Percentiles rank a stretch among this genome's conserved stretches.
These are phyloP conservation scores for Ilyonectria mors-panacis DNA, from an alignment of 2,329 filamentous ascomycete genomes.

Conservation along the genomic window DNA sequence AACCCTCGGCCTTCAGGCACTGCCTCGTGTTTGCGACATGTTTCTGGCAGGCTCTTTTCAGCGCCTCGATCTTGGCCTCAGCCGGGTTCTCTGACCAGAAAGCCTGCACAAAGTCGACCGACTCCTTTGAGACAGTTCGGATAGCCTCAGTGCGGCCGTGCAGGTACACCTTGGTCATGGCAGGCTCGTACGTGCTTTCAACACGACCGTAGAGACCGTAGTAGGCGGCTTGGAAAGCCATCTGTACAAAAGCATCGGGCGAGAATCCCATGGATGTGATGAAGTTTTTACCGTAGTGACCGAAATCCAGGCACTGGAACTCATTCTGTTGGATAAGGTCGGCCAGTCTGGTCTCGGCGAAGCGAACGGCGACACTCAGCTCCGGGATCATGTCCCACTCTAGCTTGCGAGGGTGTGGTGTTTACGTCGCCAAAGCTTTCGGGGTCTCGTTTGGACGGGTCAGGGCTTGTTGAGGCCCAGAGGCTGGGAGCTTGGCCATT, in stretches of 20 bases:
- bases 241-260: conserved; percentile 97
- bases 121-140: conserved; percentile 85
- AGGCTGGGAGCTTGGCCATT: conserved; percentile 93
- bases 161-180: conserved; percentile 96
- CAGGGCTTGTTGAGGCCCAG: conserved; percentile 92
- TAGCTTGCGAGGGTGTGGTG: conserved; percentile 93
- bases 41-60: conserved; percentile 86
- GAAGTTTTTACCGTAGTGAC: conserved; percentile 94
- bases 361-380: conserved; percentile 89
- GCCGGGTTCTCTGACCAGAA: conserved; percentile 95
- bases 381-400: conserved; percentile 99
- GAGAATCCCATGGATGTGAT: conserved; percentile 98
- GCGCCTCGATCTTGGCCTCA: conserved; percentile 86
- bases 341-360: conserved; percentile 93
- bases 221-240: conserved; percentile 99
- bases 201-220: conserved; percentile 95
- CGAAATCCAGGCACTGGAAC: conserved; percentile 92
- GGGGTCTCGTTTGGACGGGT: conserved; percentile 92
- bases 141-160: conserved; percentile 97
- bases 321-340: conserved; percentile 98
- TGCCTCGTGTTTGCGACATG: conserved; percentile 86
- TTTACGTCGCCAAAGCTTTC: conserved; percentile 93
- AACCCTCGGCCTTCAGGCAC: conserved; percentile 91
- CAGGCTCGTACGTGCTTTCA: conserved; percentile 96
- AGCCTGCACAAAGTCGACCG: conserved; percentile 88